phyloP scores from a whole-genome alignment of 2,329 filamentous ascomycete species.

The Rhexocercosporidium sp. region DNA sequence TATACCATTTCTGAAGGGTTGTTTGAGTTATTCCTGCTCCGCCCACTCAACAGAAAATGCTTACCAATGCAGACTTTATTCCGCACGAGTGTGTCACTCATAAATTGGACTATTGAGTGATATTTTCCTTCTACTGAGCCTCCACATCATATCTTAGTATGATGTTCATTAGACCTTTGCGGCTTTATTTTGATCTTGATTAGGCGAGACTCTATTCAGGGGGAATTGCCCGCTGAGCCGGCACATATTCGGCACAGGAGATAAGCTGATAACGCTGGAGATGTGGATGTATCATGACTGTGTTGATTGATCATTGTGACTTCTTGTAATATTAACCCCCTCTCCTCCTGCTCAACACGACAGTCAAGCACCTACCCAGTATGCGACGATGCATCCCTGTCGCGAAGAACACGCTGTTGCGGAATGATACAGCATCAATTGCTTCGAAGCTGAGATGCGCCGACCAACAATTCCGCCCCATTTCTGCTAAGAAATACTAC shows the following conservation, averaged over 20 bases:
- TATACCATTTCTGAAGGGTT: too few species aligned
- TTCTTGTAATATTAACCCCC: neutral
- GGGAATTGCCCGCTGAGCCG: neutral
- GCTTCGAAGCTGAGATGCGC: neutral
- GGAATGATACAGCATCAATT: too few species aligned
- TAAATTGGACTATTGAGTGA: too few species aligned
- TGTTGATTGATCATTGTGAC: too few species aligned
- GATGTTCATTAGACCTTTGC: too few species aligned
- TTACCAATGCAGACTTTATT: too few species aligned
- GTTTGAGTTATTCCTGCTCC: too few species aligned
- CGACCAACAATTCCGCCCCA: neutral
- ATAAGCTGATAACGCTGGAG: slow-evolving; percentile 1
- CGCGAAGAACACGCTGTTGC: neutral
- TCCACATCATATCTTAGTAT: too few species aligned
- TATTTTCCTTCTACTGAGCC: too few species aligned
- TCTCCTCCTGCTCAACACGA: neutral
- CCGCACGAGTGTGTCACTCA: too few species aligned
- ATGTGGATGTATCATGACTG: too few species aligned
- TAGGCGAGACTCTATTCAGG: neutral
- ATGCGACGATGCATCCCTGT: neutral
- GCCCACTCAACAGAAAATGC: too few species aligned
- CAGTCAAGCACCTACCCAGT: neutral
- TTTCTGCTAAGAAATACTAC: neutral
- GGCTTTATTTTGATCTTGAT: neutral
- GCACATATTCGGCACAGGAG: neutral